A percentile compares a stretch with the other conserved stretches of the same genome.
phyloP scores from a whole-genome alignment of 805 yeast genomes.

The Kuraishia hungarica region DNA sequence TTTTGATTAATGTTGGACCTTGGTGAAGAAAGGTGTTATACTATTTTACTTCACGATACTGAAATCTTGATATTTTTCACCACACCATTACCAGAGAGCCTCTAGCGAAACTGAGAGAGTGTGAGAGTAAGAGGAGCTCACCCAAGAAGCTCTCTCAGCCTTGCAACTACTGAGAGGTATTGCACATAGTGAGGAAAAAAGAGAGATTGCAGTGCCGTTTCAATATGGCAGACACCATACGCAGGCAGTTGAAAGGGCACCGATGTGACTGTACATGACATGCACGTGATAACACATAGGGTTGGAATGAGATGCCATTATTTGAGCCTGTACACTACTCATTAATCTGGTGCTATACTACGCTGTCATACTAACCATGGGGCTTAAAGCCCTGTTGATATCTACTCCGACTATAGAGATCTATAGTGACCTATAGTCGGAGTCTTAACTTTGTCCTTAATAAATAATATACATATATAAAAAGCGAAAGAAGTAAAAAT shows the following conservation, averaged over 20 bases:
- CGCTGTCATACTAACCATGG: too few species aligned
- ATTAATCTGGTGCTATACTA: too few species aligned
- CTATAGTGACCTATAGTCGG: too few species aligned
- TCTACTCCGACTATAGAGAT: too few species aligned
- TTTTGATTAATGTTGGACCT: slow-evolving; percentile 24
- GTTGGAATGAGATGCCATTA: not conserved
- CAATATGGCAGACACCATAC: not conserved
- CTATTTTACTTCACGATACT: slow-evolving; percentile 1
- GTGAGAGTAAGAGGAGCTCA: slow-evolving; percentile 7
- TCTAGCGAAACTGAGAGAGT: slow-evolving; percentile 1
- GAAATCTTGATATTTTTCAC: slow-evolving; percentile 7
- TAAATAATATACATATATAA: too few species aligned
- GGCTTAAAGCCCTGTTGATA: too few species aligned
- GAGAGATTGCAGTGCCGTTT: not conserved
- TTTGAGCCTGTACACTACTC: not conserved
- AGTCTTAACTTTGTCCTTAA: too few species aligned
- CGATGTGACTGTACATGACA: not conserved
- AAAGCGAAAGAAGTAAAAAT: too few species aligned
- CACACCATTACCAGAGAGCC: not conserved
- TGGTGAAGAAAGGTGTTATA: not conserved
- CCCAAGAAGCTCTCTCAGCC: not conserved
- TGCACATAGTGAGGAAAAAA: slow-evolving; percentile 1
- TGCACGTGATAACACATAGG: not conserved
- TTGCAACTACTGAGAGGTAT: not conserved
- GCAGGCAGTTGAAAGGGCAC: not conserved